phyloP scores from a whole-genome alignment of 495 filamentous ascomycete species.

The Aspergillus affinis region DNA sequence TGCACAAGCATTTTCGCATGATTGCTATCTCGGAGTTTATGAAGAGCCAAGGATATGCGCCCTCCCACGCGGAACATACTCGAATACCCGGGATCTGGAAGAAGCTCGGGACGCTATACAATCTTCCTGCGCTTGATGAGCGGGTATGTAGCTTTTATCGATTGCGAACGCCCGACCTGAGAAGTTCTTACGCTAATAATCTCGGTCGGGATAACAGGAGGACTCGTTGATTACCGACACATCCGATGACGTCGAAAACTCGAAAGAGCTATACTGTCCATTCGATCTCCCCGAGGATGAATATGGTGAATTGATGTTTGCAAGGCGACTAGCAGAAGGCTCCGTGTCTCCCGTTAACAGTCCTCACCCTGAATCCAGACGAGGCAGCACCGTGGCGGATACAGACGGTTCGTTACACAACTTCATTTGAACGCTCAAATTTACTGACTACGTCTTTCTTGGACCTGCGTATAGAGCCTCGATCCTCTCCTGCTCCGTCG shows the following conservation, averaged over 20 bases:
- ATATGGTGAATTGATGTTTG: conserved; percentile 73
- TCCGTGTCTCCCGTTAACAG: conserved; percentile 57
- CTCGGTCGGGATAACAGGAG: conserved; percentile 34
- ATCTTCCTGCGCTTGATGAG: conserved; percentile 85
- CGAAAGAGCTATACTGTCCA: conserved; percentile 58
- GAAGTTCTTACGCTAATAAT: background rate
- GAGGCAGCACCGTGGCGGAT: conserved; percentile 47
- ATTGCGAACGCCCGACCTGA: background rate
- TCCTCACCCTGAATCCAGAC: conserved; percentile 40
- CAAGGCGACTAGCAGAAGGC: conserved; percentile 60
- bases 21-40: conserved; percentile 84
- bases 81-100: conserved; percentile 87
- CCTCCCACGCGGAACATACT: conserved; percentile 67
- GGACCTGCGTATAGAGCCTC: conserved; percentile 35
- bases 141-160: conserved; percentile 48
- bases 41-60: conserved; percentile 81
- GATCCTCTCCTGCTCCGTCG: conserved; percentile 49
- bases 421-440: conserved; percentile 11
- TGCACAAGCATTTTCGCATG: conserved; percentile 98
- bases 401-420: conserved; percentile 50
- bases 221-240: conserved; percentile 53
- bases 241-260: conserved; percentile 59
- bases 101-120: conserved; percentile 81
- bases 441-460: conserved; percentile 13
- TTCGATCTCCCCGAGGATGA: conserved; percentile 79